Percentiles rank a stretch among this genome's conserved stretches.
Evolutionary conservation across 495 filamentous ascomycete species (phyloP).

Genomic region (Hyaloscypha variabilis): DNA sequence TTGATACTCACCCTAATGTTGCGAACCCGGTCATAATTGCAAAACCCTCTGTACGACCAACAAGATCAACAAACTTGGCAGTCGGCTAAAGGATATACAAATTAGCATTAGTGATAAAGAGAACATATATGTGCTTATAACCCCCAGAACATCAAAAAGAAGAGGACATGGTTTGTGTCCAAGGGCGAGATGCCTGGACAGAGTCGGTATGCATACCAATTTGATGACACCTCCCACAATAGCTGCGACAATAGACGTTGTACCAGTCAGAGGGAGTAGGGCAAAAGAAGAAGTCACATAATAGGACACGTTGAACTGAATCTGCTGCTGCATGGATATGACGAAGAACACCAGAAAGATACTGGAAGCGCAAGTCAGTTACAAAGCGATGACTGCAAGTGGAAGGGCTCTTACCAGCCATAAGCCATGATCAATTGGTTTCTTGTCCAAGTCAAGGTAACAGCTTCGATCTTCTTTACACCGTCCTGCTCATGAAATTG

Average conservation of each 20-base stretch:
- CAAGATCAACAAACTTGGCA: conserved; percentile 61
- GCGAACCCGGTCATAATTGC: conserved; percentile 34
- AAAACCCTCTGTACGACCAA: conserved; percentile 47
- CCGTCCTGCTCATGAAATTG: too few relatives aligned
- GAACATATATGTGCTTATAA: too few relatives aligned
- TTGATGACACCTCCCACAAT: conserved; percentile 57
- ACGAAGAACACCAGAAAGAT: conserved; percentile 48
- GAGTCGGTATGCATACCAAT: conserved; percentile 33
- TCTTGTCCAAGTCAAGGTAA: conserved; percentile 50
- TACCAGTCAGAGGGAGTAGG: conserved; percentile 40
- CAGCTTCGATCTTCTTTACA: conserved; percentile 48
- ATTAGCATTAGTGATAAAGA: neutral
- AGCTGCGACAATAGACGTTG: conserved; percentile 42
- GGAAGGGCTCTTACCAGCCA: conserved; percentile 37
- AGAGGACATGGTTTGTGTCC: too few relatives aligned
- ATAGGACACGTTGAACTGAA: conserved; percentile 36
- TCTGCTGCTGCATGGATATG: conserved; percentile 39
- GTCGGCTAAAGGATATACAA: conserved; percentile 35
- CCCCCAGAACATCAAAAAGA: too few relatives aligned
- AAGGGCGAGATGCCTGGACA: too few relatives aligned
- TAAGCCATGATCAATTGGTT: conserved; percentile 47
- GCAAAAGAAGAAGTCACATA: conserved; percentile 42
- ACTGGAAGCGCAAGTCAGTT: conserved; percentile 28
- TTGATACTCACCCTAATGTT: conserved; percentile 25
- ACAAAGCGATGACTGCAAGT: conserved; percentile 29